These are phyloP conservation scores for Rhizopogon salebrosus DNA, from an alignment of 768 basidiomycete species.

Conservation along the genomic window DNA sequence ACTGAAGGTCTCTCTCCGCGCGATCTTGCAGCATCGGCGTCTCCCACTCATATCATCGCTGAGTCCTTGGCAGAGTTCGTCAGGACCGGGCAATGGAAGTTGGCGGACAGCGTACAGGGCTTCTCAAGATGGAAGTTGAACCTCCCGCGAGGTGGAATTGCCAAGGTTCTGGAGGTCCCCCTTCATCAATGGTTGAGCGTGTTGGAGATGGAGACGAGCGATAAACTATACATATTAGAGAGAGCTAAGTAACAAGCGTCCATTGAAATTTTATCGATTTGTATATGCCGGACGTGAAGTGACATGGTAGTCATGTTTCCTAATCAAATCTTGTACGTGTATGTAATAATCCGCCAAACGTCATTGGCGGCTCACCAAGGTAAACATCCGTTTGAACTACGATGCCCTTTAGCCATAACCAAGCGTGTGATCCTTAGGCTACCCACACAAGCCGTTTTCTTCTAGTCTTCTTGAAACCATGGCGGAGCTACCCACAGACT, in stretches of 20 bases:
- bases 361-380: neutral
- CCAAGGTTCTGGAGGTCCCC: constrained; percentile 18
- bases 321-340: too few species aligned
- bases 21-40: constrained; percentile 32
- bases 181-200: constrained; percentile 19
- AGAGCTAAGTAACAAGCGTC: constrained; percentile 11
- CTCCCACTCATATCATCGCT: constrained; percentile 61
- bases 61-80: constrained; percentile 31
- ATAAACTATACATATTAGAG: constrained; percentile 48
- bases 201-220: constrained; percentile 32
- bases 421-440: neutral
- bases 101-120: constrained; percentile 37
- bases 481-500: constrained; percentile 21
- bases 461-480: constrained; percentile 13
- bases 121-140: constrained; percentile 38
- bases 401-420: neutral
- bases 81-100: constrained; percentile 33
- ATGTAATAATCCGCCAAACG: too few species aligned
- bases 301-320: too few species aligned
- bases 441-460: too few species aligned
- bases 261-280: neutral
- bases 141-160: constrained; percentile 13
- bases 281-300: too few species aligned
- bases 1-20: constrained; percentile 55
- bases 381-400: too few species aligned